Conservation (phyloP, 2,329 filamentous ascomycete genomes). For the Colletotrichum musicola region DNA sequence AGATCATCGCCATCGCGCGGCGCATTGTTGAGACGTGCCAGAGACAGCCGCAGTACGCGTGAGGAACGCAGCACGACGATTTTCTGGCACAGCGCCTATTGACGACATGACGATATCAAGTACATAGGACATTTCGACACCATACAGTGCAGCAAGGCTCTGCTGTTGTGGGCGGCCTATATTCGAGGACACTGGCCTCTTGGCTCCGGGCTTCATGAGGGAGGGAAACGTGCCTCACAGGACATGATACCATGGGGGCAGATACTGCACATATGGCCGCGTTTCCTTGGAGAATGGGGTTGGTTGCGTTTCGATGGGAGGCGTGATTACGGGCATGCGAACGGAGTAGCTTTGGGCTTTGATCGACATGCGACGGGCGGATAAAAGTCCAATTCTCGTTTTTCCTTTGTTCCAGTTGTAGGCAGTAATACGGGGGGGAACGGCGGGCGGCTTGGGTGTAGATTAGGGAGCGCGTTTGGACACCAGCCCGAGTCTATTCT, state of each 20-base stretch:
- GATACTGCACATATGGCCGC: conserved; percentile 35
- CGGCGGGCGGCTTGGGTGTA: conserved; percentile 9
- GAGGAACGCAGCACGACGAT: conserved; percentile 11
- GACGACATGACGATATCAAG: conserved; percentile 40
- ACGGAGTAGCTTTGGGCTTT: conserved; percentile 27
- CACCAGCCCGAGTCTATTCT: conserved; percentile 23
- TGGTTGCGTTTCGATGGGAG: conserved; percentile 23
- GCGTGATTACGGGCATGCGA: conserved; percentile 33
- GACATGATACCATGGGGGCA: conserved; percentile 23
- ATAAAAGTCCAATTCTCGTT: conserved; percentile 23
- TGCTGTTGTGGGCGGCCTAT: conserved; percentile 3
- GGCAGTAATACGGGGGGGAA: neutral
- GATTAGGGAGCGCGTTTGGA: conserved; percentile 23
- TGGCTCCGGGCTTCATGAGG: neutral
- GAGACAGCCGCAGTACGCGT: conserved; percentile 36
- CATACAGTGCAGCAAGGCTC: conserved; percentile 29
- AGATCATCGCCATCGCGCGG: conserved; percentile 54
- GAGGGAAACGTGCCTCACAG: neutral
- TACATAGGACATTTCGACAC: conserved; percentile 40
- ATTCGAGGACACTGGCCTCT: conserved; percentile 7
- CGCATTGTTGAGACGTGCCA: conserved; percentile 46
- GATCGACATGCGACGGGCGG: conserved; percentile 22
- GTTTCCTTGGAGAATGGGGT: conserved; percentile 33
- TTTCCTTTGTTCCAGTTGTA: conserved; percentile 25
- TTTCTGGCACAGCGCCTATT: conserved; percentile 20